Conservation (phyloP, 2,329 filamentous ascomycete genomes). For the Alternaria infectoria region DNA sequence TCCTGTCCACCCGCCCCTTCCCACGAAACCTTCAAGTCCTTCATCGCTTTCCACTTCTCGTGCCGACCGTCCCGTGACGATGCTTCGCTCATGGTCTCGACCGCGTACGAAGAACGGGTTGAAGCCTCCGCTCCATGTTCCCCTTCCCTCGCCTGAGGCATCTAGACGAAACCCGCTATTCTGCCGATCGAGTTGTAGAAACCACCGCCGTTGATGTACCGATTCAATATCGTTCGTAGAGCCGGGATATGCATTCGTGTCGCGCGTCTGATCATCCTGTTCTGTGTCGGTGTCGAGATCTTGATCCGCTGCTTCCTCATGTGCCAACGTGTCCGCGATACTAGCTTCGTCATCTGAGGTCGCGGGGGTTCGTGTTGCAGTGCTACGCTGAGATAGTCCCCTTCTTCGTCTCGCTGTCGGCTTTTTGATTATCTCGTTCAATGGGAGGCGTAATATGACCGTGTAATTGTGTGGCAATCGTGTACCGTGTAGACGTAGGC, state of each 20-base stretch:
- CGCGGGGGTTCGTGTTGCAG: not conserved
- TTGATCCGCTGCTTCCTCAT: not conserved
- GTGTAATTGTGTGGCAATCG: constrained; percentile 50
- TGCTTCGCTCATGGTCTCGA: not conserved
- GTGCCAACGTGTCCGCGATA: not conserved
- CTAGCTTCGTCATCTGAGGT: not conserved
- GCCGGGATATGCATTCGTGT: constrained; percentile 70
- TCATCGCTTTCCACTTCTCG: not conserved
- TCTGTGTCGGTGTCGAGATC: constrained; percentile 53
- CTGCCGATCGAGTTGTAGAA: constrained; percentile 65
- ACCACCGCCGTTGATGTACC: constrained; percentile 72
- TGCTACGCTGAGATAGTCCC: not conserved
- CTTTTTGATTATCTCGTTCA: not conserved
- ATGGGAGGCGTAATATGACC: constrained; percentile 46
- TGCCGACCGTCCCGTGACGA: not conserved
- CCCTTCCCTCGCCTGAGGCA: not conserved
- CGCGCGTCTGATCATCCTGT: constrained; percentile 53
- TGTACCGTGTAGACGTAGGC: constrained; percentile 51
- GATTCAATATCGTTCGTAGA: constrained; percentile 70
- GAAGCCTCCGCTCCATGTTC: not conserved
- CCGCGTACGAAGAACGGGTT: not conserved
- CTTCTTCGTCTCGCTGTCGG: not conserved
- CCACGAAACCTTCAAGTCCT: not conserved
- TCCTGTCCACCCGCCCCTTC: not conserved
- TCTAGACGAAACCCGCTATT: constrained; percentile 63